A percentile compares a stretch with the other conserved stretches of the same genome.
These are phyloP conservation scores for Stellera chamaejasme DNA, from an alignment of 345 rosid species.

Conservation along the genomic window DNA sequence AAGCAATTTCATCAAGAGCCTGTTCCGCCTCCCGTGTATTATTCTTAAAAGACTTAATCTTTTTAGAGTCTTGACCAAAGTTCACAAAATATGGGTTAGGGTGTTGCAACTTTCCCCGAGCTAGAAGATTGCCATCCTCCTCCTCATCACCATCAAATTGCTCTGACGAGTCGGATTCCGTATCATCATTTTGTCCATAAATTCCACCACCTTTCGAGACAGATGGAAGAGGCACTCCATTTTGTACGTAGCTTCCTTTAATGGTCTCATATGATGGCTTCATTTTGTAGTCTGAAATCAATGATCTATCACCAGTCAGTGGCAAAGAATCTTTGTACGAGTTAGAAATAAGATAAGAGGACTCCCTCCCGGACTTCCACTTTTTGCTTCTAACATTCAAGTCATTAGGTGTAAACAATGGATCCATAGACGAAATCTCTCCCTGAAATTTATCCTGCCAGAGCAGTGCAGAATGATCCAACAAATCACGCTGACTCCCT, in stretches of 20 bases:
- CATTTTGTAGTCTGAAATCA: constrained; percentile 44
- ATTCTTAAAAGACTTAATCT: constrained; percentile 32
- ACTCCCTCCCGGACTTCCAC: constrained; percentile 46
- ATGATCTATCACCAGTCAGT: constrained; percentile 45
- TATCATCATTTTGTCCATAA: constrained; percentile 48
- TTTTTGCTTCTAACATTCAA: constrained; percentile 59
- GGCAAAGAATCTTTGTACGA: constrained; percentile 45
- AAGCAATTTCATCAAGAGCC: constrained; percentile 31
- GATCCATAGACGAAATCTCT: constrained; percentile 39
- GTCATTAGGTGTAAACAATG: constrained; percentile 44
- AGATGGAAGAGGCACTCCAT: constrained; percentile 34
- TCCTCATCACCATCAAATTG: constrained; percentile 47
- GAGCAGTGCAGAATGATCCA: constrained; percentile 31
- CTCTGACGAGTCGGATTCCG: constrained; percentile 81
- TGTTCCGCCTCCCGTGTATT: constrained; percentile 28
- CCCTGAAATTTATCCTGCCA: constrained; percentile 41
- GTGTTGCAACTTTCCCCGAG: constrained; percentile 42
- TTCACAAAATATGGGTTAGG: constrained; percentile 37
- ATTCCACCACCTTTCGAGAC: constrained; percentile 38
- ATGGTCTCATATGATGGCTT: constrained; percentile 49
- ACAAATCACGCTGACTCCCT: constrained; percentile 45
- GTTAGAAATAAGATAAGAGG: constrained; percentile 43
- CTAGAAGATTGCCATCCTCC: constrained; percentile 46
- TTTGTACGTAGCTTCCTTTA: constrained; percentile 42
- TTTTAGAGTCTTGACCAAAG: constrained; percentile 36